A percentile compares a stretch with the other conserved stretches of the same genome.
Evolutionary conservation across 2,329 filamentous ascomycete genomes (phyloP).

Genomic region (Neophaeococcomyces mojaviensis): DNA sequence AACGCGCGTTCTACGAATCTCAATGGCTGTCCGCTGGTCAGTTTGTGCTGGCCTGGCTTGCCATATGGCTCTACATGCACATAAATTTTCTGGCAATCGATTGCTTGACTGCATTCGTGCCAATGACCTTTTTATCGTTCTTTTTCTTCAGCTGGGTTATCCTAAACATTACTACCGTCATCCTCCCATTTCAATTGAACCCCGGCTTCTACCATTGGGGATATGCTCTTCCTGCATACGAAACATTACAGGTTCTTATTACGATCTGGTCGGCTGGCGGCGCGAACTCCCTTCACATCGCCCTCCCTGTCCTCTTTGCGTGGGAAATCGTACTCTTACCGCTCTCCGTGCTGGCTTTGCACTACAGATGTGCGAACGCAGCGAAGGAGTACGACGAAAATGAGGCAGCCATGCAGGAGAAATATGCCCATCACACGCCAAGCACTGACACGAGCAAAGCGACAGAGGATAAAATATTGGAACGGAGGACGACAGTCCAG

Average conservation of each 20-base stretch:
- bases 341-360: too few relatives aligned
- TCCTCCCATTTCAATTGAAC: slow-evolving; percentile 38
- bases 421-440: too few relatives aligned
- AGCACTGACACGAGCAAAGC: too few relatives aligned
- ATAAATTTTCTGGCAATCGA: slow-evolving; percentile 40
- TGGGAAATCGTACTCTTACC: too few relatives aligned
- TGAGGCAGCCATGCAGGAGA: too few relatives aligned
- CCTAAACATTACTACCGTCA: slow-evolving; percentile 35
- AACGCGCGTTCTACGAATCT: slow-evolving; percentile 34
- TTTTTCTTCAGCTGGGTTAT: slow-evolving; percentile 40
- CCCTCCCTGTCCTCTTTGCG: slow-evolving; percentile 38
- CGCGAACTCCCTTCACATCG: slow-evolving; percentile 32
- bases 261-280: slow-evolving; percentile 40
- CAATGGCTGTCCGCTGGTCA: slow-evolving; percentile 36
- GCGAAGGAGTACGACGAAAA: too few relatives aligned
- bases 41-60: slow-evolving; percentile 38
- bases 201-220: slow-evolving; percentile 37
- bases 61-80: slow-evolving; percentile 39
- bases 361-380: too few relatives aligned
- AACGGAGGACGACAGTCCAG: too few relatives aligned
- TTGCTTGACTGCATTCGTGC: slow-evolving; percentile 36
- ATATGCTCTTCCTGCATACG: slow-evolving; percentile 35
- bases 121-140: slow-evolving; percentile 35
- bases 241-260: slow-evolving; percentile 34
- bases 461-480: too few relatives aligned